Conservation (phyloP, 2,329 filamentous ascomycete species). For the Xylaria arbuscula region DNA sequence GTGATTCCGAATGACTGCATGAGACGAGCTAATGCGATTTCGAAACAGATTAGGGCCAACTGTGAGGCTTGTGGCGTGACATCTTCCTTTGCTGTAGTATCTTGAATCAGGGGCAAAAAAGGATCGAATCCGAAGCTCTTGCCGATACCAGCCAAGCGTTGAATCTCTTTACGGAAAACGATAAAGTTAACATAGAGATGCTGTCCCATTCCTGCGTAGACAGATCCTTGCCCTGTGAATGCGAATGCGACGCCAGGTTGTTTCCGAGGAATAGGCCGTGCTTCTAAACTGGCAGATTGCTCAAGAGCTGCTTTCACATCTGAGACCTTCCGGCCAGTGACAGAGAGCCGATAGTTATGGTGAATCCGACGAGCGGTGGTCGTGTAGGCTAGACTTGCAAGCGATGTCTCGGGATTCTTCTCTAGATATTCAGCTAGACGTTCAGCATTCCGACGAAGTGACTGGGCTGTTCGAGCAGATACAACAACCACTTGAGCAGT, state of each 20-base stretch:
- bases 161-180: conserved; percentile 39
- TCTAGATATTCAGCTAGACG: conserved; percentile 57
- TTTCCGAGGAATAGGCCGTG: background rate
- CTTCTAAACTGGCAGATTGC: conserved; percentile 42
- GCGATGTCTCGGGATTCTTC: background rate
- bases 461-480: conserved; percentile 60
- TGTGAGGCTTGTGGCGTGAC: conserved; percentile 49
- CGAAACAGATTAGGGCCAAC: conserved; percentile 48
- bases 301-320: background rate
- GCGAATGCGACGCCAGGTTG: conserved; percentile 42
- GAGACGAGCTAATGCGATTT: conserved; percentile 53
- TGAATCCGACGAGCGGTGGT: conserved; percentile 72
- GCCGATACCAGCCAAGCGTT: conserved; percentile 8
- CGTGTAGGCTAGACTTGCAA: conserved; percentile 59
- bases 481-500: conserved; percentile 64
- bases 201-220: conserved; percentile 24
- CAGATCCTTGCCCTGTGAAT: conserved; percentile 43
- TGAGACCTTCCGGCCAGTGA: conserved; percentile 37
- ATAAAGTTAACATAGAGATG: conserved; percentile 28
- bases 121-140: conserved; percentile 10
- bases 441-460: conserved; percentile 53
- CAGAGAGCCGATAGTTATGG: conserved; percentile 62
- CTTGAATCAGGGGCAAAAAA: conserved; percentile 8
- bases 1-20: conserved; percentile 53
- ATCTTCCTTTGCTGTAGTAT: conserved; percentile 11